Percentiles rank a stretch among this genome's conserved stretches.
Evolutionary conservation across 306 rosid genomes (phyloP).

Genomic region (Spatholobus suberectus): DNA sequence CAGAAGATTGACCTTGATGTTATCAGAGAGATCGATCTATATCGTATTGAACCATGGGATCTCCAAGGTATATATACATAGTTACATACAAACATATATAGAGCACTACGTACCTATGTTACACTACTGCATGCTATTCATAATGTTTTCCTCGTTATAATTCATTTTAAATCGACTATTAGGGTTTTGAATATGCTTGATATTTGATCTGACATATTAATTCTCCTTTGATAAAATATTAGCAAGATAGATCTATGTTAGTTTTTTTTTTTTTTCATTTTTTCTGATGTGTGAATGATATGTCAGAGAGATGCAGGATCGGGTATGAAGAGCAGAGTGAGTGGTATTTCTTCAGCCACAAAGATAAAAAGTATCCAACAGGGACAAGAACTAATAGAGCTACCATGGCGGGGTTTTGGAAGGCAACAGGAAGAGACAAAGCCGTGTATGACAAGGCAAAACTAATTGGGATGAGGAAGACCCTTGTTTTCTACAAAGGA

Average conservation of each 20-base stretch:
- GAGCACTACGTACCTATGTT: neutral
- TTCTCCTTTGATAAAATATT: neutral
- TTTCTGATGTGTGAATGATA: neutral
- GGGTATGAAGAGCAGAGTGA: slow-evolving; percentile 95
- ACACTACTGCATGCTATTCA: neutral
- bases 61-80: slow-evolving; percentile 69
- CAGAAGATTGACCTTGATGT: slow-evolving; percentile 96
- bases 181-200: slow-evolving; percentile 5
- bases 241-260: neutral
- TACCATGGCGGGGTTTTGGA: slow-evolving; percentile 94
- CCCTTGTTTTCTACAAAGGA: slow-evolving; percentile 94
- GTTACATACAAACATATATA: neutral
- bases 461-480: slow-evolving; percentile 93
- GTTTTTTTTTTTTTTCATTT: neutral
- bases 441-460: slow-evolving; percentile 75
- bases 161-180: neutral
- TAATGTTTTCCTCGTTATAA: neutral
- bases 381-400: slow-evolving; percentile 98
- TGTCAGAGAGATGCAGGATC: slow-evolving; percentile 85
- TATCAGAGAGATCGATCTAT: slow-evolving; percentile 92
- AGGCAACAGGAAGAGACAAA: slow-evolving; percentile 95
- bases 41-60: slow-evolving; percentile 98
- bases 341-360: slow-evolving; percentile 97
- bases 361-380: slow-evolving; percentile 94
- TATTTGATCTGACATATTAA: neutral